Conservation (phyloP, 106 monocot genomes). For the Alisma plantagoaquatica region DNA sequence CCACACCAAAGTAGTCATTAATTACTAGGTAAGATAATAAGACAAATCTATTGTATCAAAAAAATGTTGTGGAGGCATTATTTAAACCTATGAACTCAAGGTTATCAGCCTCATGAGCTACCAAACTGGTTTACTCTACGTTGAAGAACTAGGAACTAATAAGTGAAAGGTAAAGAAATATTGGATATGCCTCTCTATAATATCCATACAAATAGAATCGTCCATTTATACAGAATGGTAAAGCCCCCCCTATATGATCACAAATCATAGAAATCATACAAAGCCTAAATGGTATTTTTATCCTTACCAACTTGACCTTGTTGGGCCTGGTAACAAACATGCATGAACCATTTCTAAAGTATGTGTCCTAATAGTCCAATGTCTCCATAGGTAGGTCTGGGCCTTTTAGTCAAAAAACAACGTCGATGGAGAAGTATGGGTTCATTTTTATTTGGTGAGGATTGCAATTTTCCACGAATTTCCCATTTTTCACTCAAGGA, state of each 20-base stretch:
- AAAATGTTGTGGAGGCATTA: too few species aligned
- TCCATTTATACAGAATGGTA: slow-evolving; percentile 24
- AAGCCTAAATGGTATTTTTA: slow-evolving; percentile 2
- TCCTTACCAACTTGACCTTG: slow-evolving; percentile 7
- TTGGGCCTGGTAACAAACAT: slow-evolving; percentile 6
- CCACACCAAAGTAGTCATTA: too few species aligned
- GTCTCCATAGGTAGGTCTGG: slow-evolving; percentile 1
- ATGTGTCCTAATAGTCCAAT: slow-evolving; percentile 5
- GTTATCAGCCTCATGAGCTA: too few species aligned
- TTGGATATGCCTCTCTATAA: slow-evolving; percentile 9
- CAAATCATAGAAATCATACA: slow-evolving; percentile 14
- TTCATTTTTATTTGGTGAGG: not conserved
- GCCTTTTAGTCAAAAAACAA: not conserved
- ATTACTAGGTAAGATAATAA: too few species aligned
- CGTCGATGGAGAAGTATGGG: not conserved
- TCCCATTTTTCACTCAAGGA: not conserved
- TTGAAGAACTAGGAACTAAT: slow-evolving; percentile 9
- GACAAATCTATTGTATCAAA: too few species aligned
- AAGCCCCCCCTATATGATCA: slow-evolving; percentile 11
- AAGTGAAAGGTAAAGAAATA: not conserved
- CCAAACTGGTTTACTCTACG: slow-evolving; percentile 12
- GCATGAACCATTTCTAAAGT: slow-evolving; percentile 9
- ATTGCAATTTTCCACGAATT: not conserved
- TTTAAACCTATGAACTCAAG: too few species aligned
- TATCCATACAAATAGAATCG: slow-evolving; percentile 23